A percentile compares a stretch with the other conserved stretches of the same genome.
phyloP scores from a whole-genome alignment of 2,329 filamentous ascomycete species.

The Plenodomus lindquistii region DNA sequence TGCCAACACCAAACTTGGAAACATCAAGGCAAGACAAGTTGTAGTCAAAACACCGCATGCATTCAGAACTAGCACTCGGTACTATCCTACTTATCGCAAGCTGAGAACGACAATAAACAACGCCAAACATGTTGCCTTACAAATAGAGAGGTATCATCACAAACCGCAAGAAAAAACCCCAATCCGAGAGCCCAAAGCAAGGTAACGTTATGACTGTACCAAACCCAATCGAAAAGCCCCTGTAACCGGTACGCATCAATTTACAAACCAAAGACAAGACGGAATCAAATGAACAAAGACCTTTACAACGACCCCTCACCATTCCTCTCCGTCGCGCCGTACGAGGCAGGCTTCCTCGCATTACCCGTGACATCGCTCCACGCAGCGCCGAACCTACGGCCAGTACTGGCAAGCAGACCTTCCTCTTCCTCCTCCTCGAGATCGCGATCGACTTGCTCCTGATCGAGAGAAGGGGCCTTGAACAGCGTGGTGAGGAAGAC shows the following conservation, averaged over 20 bases:
- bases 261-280: background rate
- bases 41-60: too few relatives aligned
- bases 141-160: too few relatives aligned
- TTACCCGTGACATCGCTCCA: constrained; percentile 84
- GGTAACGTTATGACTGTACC: too few relatives aligned
- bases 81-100: too few relatives aligned
- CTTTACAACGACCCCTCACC: constrained; percentile 10
- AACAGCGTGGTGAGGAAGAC: constrained; percentile 80
- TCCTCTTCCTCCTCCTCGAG: constrained; percentile 93
- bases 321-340: constrained; percentile 36
- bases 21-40: too few relatives aligned
- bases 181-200: too few relatives aligned
- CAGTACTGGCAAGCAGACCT: constrained; percentile 81
- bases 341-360: constrained; percentile 34
- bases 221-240: background rate
- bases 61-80: too few relatives aligned
- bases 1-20: too few relatives aligned
- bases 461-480: constrained; percentile 75
- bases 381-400: constrained; percentile 78
- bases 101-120: too few relatives aligned
- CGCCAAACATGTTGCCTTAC: too few relatives aligned
- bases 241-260: background rate
- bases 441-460: constrained; percentile 82
- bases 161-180: too few relatives aligned
- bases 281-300: background rate